Conservation (phyloP, 192 early-diverging fungal genomes). For the Geranomyces michiganensis region DNA sequence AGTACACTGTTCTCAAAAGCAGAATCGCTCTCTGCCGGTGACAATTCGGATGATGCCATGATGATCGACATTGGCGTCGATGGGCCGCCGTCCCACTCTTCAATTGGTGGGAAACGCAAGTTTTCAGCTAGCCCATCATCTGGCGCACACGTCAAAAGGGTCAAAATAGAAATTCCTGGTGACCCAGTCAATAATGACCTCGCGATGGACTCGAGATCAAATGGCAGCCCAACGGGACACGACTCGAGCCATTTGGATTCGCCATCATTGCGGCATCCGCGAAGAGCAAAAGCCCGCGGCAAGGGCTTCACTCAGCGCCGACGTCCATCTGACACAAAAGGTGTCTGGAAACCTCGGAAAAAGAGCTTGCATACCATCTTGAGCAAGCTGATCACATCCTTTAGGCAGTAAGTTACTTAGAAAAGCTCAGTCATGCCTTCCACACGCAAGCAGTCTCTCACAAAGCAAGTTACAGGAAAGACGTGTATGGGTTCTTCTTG, state of each 20-base stretch:
- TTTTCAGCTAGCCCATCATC: neutral
- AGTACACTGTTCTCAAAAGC: conserved; percentile 13
- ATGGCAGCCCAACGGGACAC: neutral
- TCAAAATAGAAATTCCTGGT: conserved; percentile 9
- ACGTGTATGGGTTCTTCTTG: conserved; percentile 85
- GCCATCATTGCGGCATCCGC: conserved; percentile 18
- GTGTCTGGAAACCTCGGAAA: conserved; percentile 49
- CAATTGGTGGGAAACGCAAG: neutral
- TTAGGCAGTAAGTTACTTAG: conserved; percentile 61
- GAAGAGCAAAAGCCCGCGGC: conserved; percentile 28
- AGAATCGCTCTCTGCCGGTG: conserved; percentile 37
- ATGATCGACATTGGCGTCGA: neutral
- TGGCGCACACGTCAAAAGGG: conserved; percentile 1
- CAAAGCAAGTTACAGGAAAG: conserved; percentile 50
- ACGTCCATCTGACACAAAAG: conserved; percentile 38
- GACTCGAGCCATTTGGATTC: neutral
- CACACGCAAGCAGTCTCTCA: neutral
- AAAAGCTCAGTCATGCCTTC: neutral
- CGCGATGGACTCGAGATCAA: conserved; percentile 36
- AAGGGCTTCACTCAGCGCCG: conserved; percentile 36
- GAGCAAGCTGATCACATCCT: conserved; percentile 62
- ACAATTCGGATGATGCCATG: neutral
- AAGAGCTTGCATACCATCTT: conserved; percentile 66
- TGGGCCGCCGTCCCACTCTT: neutral
- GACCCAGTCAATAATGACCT: conserved; percentile 36